These are phyloP conservation scores for Xylaria palmicola DNA, from an alignment of 495 filamentous ascomycete species.

Conservation along the genomic window DNA sequence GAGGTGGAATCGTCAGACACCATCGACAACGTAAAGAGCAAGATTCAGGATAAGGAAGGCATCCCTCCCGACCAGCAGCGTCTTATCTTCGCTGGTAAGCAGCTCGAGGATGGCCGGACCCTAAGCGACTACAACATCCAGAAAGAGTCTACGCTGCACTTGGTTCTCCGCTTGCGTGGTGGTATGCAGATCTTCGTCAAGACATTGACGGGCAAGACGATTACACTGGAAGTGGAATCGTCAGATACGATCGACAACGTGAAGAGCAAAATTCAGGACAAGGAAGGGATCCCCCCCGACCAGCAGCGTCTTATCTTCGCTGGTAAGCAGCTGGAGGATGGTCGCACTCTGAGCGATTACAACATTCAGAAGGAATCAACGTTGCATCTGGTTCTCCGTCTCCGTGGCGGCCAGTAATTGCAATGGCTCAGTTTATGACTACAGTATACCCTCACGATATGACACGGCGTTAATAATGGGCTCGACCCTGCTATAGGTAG, in stretches of 20 bases:
- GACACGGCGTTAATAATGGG: slow-evolving; percentile 25
- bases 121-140: slow-evolving; percentile 98
- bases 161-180: slow-evolving; percentile 95
- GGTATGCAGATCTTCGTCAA: slow-evolving; percentile 97
- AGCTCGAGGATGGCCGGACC: slow-evolving; percentile 78
- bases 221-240: slow-evolving; percentile 84
- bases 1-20: slow-evolving; percentile 90
- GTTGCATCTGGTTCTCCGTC: slow-evolving; percentile 81
- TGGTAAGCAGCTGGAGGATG: slow-evolving; percentile 88
- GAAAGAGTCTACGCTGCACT: slow-evolving; percentile 96
- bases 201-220: slow-evolving; percentile 90
- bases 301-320: slow-evolving; percentile 90
- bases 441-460: slow-evolving; percentile 25
- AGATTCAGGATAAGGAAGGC: slow-evolving; percentile 99
- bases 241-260: slow-evolving; percentile 94
- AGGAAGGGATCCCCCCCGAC: slow-evolving; percentile 87
- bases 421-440: slow-evolving; percentile 10
- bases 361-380: slow-evolving; percentile 95
- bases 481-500: slow-evolving; percentile 15
- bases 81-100: slow-evolving; percentile 95
- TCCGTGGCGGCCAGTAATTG: slow-evolving; percentile 76
- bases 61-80: slow-evolving; percentile 99
- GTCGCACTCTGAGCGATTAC: slow-evolving; percentile 80
- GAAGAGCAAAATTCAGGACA: slow-evolving; percentile 90
- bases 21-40: slow-evolving; percentile 91